Percentiles rank a stretch among this genome's conserved stretches.
These are phyloP conservation scores for Nicotiana obtusifolia DNA, from an alignment of 257 asterid species.

Conservation along the genomic window DNA sequence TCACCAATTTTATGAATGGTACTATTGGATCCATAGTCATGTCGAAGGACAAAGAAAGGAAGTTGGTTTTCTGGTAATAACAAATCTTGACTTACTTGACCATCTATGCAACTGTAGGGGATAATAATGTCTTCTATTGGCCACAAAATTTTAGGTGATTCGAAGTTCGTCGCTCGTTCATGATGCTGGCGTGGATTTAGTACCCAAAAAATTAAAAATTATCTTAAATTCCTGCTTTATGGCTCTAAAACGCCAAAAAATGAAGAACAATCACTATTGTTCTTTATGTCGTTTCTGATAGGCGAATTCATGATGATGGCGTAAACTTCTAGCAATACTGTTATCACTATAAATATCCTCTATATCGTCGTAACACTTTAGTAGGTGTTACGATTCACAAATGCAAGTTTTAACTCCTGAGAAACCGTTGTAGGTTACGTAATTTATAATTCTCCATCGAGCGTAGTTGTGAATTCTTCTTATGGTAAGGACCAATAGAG, in stretches of 20 bases:
- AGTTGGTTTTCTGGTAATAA: constrained; percentile 11
- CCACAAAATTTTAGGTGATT: too few species aligned
- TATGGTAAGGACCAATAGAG: constrained; percentile 20
- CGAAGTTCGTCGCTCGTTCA: too few species aligned
- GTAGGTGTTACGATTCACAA: background rate
- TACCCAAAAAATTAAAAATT: too few species aligned
- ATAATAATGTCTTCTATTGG: background rate
- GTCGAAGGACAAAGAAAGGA: background rate
- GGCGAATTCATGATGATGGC: too few species aligned
- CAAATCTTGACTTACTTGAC: constrained; percentile 6
- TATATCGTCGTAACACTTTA: background rate
- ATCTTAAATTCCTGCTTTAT: too few species aligned
- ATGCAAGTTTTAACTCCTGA: background rate
- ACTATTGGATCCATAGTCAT: background rate
- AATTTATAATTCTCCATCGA: background rate
- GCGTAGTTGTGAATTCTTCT: background rate
- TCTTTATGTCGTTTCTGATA: too few species aligned
- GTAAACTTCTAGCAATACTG: too few species aligned
- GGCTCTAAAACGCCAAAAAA: too few species aligned
- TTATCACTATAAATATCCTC: background rate
- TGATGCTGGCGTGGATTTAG: too few species aligned
- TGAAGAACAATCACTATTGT: too few species aligned
- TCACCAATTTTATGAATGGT: background rate
- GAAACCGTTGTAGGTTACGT: background rate
- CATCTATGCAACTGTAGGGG: background rate